These are phyloP conservation scores for Ophiocordyceps camponoti-rufipedis DNA, from an alignment of 2,329 filamentous ascomycete genomes.

Conservation along the genomic window DNA sequence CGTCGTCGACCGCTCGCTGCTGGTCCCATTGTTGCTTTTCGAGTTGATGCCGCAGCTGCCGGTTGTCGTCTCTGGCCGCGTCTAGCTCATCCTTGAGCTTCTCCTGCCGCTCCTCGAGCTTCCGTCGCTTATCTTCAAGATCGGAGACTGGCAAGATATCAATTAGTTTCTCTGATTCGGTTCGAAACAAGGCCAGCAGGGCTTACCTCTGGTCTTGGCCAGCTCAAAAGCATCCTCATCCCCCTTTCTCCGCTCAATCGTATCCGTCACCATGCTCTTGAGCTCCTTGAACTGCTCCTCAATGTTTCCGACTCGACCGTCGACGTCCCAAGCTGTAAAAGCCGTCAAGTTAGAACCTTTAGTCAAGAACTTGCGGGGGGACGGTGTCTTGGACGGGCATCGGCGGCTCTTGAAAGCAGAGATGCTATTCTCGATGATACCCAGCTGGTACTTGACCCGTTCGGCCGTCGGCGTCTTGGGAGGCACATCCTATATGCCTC, in stretches of 20 bases:
- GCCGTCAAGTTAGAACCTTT: constrained; percentile 53
- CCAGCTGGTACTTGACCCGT: constrained; percentile 13
- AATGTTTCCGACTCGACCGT: constrained; percentile 57
- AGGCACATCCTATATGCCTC: constrained; percentile 13
- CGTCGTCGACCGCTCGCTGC: constrained; percentile 32
- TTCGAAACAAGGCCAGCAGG: too few relatives aligned
- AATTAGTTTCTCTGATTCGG: not conserved
- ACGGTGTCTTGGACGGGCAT: constrained; percentile 22
- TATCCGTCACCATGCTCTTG: constrained; percentile 52
- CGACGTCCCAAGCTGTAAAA: constrained; percentile 61
- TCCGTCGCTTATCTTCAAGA: constrained; percentile 28
- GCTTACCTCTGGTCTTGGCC: constrained; percentile 57
- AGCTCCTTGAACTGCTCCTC: constrained; percentile 56
- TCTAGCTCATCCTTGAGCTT: constrained; percentile 46
- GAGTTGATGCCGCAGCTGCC: constrained; percentile 15
- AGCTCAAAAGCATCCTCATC: constrained; percentile 58
- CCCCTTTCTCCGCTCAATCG: constrained; percentile 46
- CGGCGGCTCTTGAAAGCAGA: constrained; percentile 14
- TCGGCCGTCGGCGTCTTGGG: constrained; percentile 15
- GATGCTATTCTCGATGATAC: constrained; percentile 14
- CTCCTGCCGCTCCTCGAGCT: constrained; percentile 26
- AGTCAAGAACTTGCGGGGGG: constrained; percentile 41
- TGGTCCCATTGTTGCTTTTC: constrained; percentile 19
- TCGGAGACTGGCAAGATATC: constrained; percentile 20
- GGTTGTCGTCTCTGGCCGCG: constrained; percentile 15